These are phyloP conservation scores for Cornus suecica DNA, from an alignment of 148 eudicot species.

Conservation along the genomic window DNA sequence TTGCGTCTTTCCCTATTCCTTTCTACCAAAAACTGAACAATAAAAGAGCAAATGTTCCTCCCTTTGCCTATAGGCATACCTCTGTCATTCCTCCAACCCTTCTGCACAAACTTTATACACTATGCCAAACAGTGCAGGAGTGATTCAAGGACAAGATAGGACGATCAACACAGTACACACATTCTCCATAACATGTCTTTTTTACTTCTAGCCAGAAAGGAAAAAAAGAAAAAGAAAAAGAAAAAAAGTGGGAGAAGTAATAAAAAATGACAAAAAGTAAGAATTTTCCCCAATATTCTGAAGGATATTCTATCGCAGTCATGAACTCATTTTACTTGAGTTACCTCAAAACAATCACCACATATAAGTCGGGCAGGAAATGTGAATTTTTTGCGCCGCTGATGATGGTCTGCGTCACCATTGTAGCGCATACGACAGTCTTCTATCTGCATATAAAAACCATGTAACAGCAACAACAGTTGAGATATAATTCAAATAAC, in stretches of 20 bases:
- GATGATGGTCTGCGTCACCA: slow-evolving; percentile 95
- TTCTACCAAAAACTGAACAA: too few relatives aligned
- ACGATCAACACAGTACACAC: background rate
- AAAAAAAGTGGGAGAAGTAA: background rate
- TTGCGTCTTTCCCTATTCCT: too few relatives aligned
- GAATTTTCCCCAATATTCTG: background rate
- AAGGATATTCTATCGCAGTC: background rate
- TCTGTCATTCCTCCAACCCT: too few relatives aligned
- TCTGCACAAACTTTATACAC: too few relatives aligned
- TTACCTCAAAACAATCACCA: slow-evolving; percentile 98
- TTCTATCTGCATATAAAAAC: slow-evolving; percentile 63
- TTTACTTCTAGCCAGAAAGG: background rate
- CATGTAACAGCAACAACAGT: background rate
- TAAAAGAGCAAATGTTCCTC: too few relatives aligned
- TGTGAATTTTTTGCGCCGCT: slow-evolving; percentile 84
- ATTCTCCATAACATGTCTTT: background rate
- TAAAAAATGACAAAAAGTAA: background rate
- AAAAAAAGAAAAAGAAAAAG: too few relatives aligned
- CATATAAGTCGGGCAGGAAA: slow-evolving; percentile 94
- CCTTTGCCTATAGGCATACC: too few relatives aligned
- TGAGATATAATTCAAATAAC: background rate
- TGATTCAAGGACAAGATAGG: background rate
- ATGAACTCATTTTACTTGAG: background rate
- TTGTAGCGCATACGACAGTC: slow-evolving; percentile 96
- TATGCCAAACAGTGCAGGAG: too few relatives aligned